Base-by-base conservation (phyloP, 805 yeast genomes). In the Grigorovia yakushimaensis region DNA sequence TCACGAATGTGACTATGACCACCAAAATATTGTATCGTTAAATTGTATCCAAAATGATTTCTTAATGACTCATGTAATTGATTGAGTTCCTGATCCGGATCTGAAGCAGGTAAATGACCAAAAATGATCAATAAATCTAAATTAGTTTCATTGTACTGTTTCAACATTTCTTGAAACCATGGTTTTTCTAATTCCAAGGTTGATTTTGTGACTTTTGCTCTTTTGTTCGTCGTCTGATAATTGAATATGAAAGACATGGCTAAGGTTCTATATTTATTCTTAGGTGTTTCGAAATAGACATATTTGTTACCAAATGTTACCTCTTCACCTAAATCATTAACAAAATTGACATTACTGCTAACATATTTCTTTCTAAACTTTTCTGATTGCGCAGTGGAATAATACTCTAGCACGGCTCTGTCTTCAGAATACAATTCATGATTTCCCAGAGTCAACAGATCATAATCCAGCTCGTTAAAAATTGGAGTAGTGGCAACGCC, bases 1-100 rank as follows among this genome's bases (percentile, higher is more conserved):
- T 91, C 98, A 51, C 98, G 72, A 15, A 91, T 79, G 61, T 91
- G 98, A 24, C 94, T 81, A 65, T 91, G 98, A 1, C 97, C 98
- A 1, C 97, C 98, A 65, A 91, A 82, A 56, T 84, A 86, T 61
- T 88, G 96, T 46, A 91, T 84, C 0, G 79, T 69, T 0, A 74
- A 72, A 27, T 72, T 61, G 5, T 94, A 91, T 33, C 35, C 35
- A 56, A 77, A 84, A 23, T 65, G 67, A 22, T 60, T 49, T 50
- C 97, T 74, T 23, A 91, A 64, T 5, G 62, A 64, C 0, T 54
- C 40, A 51, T 72, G 76, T 1, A 73, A 50, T 50, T 55, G 47
- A n/a, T 61, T 53, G 4, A 72, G 56, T 51, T 69, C 72, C 21
- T 60, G 60, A 40, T 61, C 66, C 11, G 53, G 44, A 49, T 69